Base-by-base conservation (phyloP, 208 protist genomes). In the Phytomonas sp. region DNA sequence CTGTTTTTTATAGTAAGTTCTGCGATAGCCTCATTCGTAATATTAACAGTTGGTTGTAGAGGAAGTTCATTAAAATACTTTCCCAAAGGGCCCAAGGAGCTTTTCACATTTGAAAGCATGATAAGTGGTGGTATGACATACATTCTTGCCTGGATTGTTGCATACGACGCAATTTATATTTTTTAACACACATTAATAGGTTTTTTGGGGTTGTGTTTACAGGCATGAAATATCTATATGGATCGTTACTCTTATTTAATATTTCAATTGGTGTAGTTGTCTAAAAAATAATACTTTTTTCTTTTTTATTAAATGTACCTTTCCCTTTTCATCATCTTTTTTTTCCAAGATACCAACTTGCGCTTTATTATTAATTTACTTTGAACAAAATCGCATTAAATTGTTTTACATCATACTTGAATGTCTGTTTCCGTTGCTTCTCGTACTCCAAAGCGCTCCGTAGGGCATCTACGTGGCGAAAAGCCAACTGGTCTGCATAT, bases 121-220 rank as follows among this genome's bases (percentile, higher is more conserved):
- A 70, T 88, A 4, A 74, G 67, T 23, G 90, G 87, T 26, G 82
- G 68, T 30, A 90, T 95, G 86, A 91, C 90, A 5, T 95, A 83
- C 73, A 81, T 95, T 64, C 80, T 95, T 29, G 83, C 83, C 0
- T 95, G 90, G 90, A 95, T 86, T 7, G 84, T 95, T 4, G 74
- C 80, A n/a, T 95, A 95, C 66, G 88, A 95, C 64, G 82, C 86
- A 29, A 87, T 95, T 60, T 95, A 95, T 73, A 90, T 93, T 70
- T 95, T 95, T 70, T 95, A 87, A 77, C 19, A 33, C 59, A 49
- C 66, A 59, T 56, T 66, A 31, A 34, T 49, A 62, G 12, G 29
- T 63, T 63, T 69, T 67, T 33, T 33, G 26, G 29, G 23, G 29
- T 74, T 59, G 36, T 52, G 42, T 64, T 65, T 0, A 10, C n/a